Evolutionary conservation across 2,329 filamentous ascomycete genomes (phyloP).

Genomic region (Pseudogymnoascus sp.): DNA sequence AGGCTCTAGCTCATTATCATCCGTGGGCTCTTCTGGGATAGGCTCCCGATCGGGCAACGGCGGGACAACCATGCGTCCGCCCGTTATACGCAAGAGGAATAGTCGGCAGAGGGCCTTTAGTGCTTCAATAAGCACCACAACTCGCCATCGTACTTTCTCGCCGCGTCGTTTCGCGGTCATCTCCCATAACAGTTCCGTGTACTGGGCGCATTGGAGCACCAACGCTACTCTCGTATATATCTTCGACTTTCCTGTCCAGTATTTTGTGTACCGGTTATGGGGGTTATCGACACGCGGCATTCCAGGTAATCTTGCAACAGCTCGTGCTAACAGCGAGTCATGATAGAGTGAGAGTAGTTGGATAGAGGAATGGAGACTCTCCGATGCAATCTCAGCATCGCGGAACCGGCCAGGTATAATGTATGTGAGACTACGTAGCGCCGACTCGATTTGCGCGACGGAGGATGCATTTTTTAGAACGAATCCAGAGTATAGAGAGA

Average conservation of each 20-base stretch:
- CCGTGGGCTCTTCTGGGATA: slow-evolving; percentile 47
- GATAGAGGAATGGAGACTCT: slow-evolving; percentile 81
- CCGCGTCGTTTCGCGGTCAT: slow-evolving; percentile 87
- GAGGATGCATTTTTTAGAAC: slow-evolving; percentile 91
- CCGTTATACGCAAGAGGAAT: slow-evolving; percentile 72
- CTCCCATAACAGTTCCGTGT: slow-evolving; percentile 93
- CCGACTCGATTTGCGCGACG: slow-evolving; percentile 91
- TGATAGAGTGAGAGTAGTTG: slow-evolving; percentile 90
- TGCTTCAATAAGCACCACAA: slow-evolving; percentile 75
- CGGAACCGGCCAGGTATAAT: slow-evolving; percentile 87
- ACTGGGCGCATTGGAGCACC: slow-evolving; percentile 80
- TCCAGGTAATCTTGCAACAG: slow-evolving; percentile 49
- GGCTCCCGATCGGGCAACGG: slow-evolving; percentile 79
- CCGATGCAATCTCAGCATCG: slow-evolving; percentile 90
- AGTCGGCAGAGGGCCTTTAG: slow-evolving; percentile 81
- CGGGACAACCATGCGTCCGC: slow-evolving; percentile 74
- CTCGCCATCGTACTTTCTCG: slow-evolving; percentile 76
- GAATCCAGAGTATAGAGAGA: slow-evolving; percentile 74
- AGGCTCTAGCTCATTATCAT: slow-evolving; percentile 39
- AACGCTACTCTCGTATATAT: slow-evolving; percentile 77
- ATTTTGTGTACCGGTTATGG: slow-evolving; percentile 58
- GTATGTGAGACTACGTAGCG: slow-evolving; percentile 85
- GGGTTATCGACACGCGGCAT: slow-evolving; percentile 42
- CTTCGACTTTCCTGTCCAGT: slow-evolving; percentile 54
- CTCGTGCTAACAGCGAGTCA: slow-evolving; percentile 70